These are phyloP conservation scores for Trichosporon ovoides DNA, from an alignment of 1,284 basidiomycete species.

Conservation along the genomic window DNA sequence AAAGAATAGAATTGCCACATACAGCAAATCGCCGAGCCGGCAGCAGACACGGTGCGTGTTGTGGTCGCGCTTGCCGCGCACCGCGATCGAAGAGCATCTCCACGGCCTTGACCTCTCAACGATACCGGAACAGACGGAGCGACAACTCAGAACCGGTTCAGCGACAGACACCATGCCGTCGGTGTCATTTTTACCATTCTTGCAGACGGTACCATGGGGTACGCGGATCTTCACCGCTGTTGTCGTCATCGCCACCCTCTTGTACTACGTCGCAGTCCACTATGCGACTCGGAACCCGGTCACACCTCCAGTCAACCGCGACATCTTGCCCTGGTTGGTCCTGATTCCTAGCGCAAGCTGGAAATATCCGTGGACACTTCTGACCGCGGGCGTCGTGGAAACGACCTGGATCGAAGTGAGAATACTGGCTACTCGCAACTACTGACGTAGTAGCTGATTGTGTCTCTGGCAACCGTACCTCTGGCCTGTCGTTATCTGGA, in stretches of 20 bases:
- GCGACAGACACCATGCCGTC: slow-evolving; percentile 37
- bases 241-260: slow-evolving; percentile 60
- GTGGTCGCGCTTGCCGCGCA: neutral
- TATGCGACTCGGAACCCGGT: slow-evolving; percentile 10
- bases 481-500: slow-evolving; percentile 85
- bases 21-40: neutral
- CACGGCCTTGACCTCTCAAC: neutral
- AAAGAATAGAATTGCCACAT: neutral
- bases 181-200: slow-evolving; percentile 46
- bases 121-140: neutral
- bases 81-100: neutral
- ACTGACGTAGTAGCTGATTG: slow-evolving; percentile 58
- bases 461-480: slow-evolving; percentile 72
- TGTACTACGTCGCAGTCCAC: slow-evolving; percentile 55
- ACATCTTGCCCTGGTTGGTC: slow-evolving; percentile 67
- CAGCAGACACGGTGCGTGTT: neutral
- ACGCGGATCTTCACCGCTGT: slow-evolving; percentile 70
- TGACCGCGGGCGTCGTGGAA: slow-evolving; percentile 83
- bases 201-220: slow-evolving; percentile 51
- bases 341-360: slow-evolving; percentile 76
- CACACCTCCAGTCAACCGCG: slow-evolving; percentile 11
- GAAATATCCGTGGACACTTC: slow-evolving; percentile 88
- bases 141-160: neutral
- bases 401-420: slow-evolving; percentile 74
- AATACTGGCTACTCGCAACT: slow-evolving; percentile 17